phyloP scores from a whole-genome alignment of 441 rosid genomes.

The Bocquillonia castaneifolia region DNA sequence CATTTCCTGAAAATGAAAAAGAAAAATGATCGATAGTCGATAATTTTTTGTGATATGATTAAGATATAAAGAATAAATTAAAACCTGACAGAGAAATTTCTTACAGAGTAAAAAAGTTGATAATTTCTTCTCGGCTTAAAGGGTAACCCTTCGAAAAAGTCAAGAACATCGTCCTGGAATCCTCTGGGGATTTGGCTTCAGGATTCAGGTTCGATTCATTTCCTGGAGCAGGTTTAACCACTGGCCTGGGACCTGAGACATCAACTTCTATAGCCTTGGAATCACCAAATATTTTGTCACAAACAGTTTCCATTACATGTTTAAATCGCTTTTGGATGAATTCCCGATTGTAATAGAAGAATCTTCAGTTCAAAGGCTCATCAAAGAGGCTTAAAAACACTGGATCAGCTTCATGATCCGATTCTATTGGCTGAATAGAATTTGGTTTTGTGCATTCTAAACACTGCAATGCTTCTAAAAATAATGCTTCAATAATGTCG shows the following conservation, averaged over 20 bases:
- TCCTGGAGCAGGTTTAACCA: neutral
- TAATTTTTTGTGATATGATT: neutral
- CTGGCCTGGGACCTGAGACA: constrained; percentile 23
- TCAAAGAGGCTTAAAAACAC: constrained; percentile 12
- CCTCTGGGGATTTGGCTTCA: constrained; percentile 22
- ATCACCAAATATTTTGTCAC: constrained; percentile 32
- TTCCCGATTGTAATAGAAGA: constrained; percentile 21
- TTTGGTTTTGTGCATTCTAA: constrained; percentile 21
- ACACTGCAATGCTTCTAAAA: constrained; percentile 22
- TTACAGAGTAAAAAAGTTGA: too few species aligned
- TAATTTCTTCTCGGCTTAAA: constrained; percentile 25
- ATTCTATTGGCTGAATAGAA: neutral
- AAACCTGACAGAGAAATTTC: constrained; percentile 27
- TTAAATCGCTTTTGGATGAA: constrained; percentile 19
- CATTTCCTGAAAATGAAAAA: neutral
- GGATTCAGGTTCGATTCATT: constrained; percentile 18
- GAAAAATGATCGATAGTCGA: too few species aligned
- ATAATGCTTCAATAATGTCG: constrained; percentile 22
- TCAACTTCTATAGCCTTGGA: constrained; percentile 27
- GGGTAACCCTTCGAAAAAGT: constrained; percentile 38
- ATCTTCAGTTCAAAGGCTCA: constrained; percentile 16
- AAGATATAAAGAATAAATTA: neutral
- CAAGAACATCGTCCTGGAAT: constrained; percentile 28
- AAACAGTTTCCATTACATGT: constrained; percentile 29
- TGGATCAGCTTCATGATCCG: neutral